Percentiles rank a stretch among this genome's conserved stretches.
Evolutionary conservation across 202 grass and related monocot genomes (phyloP).

Genomic region (Dendrocalamus latiflorus): DNA sequence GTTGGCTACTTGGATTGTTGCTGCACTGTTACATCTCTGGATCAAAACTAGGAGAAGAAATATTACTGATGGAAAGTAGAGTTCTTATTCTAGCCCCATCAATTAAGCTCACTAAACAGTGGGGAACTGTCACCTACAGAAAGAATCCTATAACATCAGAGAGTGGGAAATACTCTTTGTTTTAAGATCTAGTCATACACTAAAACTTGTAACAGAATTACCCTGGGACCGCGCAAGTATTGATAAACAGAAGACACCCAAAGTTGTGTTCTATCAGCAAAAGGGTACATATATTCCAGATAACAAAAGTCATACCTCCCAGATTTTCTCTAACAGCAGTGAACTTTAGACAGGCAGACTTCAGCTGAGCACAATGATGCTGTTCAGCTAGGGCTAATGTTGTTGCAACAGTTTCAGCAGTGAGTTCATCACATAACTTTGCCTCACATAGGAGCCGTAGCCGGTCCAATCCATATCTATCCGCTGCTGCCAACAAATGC

Average conservation of each 20-base stretch:
- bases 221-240: neutral
- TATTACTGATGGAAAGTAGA: neutral
- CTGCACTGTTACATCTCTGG: neutral
- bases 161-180: neutral
- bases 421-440: slow-evolving; percentile 67
- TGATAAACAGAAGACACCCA: slow-evolving; percentile 1
- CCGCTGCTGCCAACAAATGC: slow-evolving; percentile 69
- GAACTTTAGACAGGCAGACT: slow-evolving; percentile 65
- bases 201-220: neutral
- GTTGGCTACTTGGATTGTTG: neutral
- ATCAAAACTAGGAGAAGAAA: neutral
- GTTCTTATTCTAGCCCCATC: neutral
- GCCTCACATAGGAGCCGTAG: slow-evolving; percentile 65
- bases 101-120: neutral
- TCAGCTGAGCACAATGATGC: slow-evolving; percentile 64
- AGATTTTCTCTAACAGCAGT: slow-evolving; percentile 57
- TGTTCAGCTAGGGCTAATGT: slow-evolving; percentile 85
- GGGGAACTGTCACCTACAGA: neutral
- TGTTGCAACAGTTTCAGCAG: slow-evolving; percentile 74
- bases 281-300: slow-evolving; percentile 16
- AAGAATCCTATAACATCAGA: neutral
- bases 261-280: neutral
- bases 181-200: neutral
- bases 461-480: slow-evolving; percentile 75
- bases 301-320: slow-evolving; percentile 44